Evolutionary conservation across 257 asterid genomes (phyloP), one percentile per base, ranked within the genome.

Genomic region (Leptodermis oblonga): DNA sequence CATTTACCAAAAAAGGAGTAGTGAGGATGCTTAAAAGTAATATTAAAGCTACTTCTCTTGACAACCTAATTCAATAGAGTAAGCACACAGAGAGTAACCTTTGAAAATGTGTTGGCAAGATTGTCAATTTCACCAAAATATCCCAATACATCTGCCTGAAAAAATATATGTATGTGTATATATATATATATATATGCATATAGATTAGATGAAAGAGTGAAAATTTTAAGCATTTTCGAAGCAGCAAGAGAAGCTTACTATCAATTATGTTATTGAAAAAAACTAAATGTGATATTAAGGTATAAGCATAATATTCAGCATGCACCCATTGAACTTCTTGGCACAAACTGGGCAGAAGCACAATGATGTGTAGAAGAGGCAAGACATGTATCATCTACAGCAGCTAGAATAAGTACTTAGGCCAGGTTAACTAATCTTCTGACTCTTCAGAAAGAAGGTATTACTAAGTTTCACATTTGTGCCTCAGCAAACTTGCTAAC

Each of bases 41-140:
- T 15, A 13, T 26, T 20, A 37, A 20, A n/a, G 42, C 51, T 39
- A 34, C 17, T 15, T 64, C 14, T n/a, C 52, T 51, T n/a, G 45
- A 67, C 5, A 54, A 18, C 54, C 18, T 41, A 49, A 20, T 15
- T 12, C 23, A 33, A 69, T 22, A 55, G 28, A 14, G 12, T 65
- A 23, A 20, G 20, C 64, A 66, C 2, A 31, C 26, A 39, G 22
- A 56, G 67, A 42, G 43, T 69, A 81, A 86, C 97, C 96, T 86
- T 86, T 25, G 87, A 85, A 82, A 88, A 88, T 66, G 96, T 83
- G 80, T 76, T 68, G 67, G 86, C 79, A 71, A 90, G 85, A 74
- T 90, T 92, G 72, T 90, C 94, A 77, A 79, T 73, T 55, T 85
- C 97, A 60, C 87, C 60, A 14, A 79, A 82, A 61, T 93, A 80